phyloP scores from a whole-genome alignment of 805 yeast genomes.

The Yarrowia alimentaria region DNA sequence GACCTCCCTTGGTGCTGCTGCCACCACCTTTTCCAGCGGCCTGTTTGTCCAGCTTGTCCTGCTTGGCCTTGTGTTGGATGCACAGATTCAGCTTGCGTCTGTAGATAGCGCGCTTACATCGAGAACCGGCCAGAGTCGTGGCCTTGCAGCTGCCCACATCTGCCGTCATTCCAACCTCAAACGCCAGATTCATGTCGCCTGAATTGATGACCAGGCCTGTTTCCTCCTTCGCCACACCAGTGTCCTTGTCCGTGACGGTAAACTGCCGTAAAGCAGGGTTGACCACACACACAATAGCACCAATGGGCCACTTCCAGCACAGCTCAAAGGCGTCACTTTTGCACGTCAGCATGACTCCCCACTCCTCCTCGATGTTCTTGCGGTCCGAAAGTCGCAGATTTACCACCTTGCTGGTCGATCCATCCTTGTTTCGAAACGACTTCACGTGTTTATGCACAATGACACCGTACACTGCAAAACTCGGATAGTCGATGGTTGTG shows the following conservation, averaged over 20 bases:
- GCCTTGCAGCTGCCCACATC: slow-evolving; percentile 4
- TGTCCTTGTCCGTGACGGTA: neutral
- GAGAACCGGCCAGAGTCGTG: neutral
- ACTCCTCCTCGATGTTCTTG: neutral
- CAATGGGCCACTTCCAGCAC: neutral
- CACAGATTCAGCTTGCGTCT: slow-evolving; percentile 6
- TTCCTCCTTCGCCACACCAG: neutral
- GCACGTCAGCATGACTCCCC: slow-evolving; percentile 1
- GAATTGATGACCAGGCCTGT: neutral
- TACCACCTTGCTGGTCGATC: neutral
- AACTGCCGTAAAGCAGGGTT: neutral
- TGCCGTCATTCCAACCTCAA: slow-evolving; percentile 1
- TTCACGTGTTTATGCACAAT: neutral
- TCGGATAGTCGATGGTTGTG: neutral
- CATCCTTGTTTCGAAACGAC: neutral
- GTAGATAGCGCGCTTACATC: slow-evolving; percentile 1
- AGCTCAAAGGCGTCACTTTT: neutral
- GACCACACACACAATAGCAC: slow-evolving; percentile 3
- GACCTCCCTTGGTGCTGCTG: no score
- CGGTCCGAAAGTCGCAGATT: neutral
- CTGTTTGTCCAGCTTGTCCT: neutral
- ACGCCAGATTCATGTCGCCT: slow-evolving; percentile 5
- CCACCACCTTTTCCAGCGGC: no score
- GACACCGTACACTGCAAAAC: slow-evolving; percentile 7
- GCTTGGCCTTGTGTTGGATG: slow-evolving; percentile 1